These are phyloP conservation scores for Grifola frondosa DNA, from an alignment of 1,284 basidiomycete species.

Conservation along the genomic window DNA sequence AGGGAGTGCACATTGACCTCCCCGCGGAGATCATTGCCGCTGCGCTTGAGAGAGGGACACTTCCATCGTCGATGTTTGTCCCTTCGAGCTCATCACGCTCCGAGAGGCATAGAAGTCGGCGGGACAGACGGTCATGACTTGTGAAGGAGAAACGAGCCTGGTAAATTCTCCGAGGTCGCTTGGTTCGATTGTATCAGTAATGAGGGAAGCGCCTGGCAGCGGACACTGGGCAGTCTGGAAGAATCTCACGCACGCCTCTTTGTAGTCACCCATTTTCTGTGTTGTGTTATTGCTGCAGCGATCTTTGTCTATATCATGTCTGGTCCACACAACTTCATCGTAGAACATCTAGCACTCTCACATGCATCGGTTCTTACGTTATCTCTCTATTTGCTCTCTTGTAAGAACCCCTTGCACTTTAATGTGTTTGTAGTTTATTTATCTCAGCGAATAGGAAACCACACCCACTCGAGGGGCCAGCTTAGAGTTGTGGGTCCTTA, in stretches of 20 bases:
- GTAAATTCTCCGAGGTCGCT: conserved; percentile 15
- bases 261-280: conserved; percentile 21
- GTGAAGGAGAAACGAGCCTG: conserved; percentile 8
- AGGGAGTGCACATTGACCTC: conserved; percentile 79
- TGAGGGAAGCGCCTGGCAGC: conserved; percentile 14
- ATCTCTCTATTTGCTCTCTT: conserved; percentile 2
- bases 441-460: too few species aligned
- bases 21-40: conserved; percentile 82
- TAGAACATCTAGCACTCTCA: conserved; percentile 13
- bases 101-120: conserved; percentile 56
- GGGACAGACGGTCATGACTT: conserved; percentile 40
- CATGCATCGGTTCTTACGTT: too few species aligned
- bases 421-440: too few species aligned
- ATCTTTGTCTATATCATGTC: conserved; percentile 12
- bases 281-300: conserved; percentile 24
- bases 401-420: background rate
- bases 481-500: too few species aligned
- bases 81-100: conserved; percentile 41
- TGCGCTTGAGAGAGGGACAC: conserved; percentile 65
- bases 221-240: conserved; percentile 17
- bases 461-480: too few species aligned
- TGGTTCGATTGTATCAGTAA: conserved; percentile 23
- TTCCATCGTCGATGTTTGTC: conserved; percentile 57
- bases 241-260: conserved; percentile 19
- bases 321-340: conserved; percentile 7